A percentile compares a stretch with the other conserved stretches of the same genome.
phyloP scores from a whole-genome alignment of 495 filamentous ascomycete species.

The Penicillium daleae region DNA sequence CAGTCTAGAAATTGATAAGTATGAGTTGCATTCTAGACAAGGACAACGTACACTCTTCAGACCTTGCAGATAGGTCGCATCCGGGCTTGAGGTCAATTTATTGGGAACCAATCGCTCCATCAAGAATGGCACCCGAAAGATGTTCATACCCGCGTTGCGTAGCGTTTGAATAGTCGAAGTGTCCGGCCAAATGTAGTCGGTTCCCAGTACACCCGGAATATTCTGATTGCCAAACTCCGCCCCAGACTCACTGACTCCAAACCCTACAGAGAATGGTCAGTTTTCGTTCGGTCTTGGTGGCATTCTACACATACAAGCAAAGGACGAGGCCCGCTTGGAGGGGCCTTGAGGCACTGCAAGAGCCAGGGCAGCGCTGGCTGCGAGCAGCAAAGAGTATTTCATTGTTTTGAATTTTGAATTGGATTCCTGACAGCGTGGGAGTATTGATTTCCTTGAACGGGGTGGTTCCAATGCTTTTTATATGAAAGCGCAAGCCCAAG shows the following conservation, averaged over 20 bases:
- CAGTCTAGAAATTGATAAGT: conserved; percentile 44
- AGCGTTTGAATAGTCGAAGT: conserved; percentile 58
- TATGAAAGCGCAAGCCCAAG: neutral
- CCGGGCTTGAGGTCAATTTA: conserved; percentile 45
- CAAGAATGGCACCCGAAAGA: conserved; percentile 69
- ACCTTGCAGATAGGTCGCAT: conserved; percentile 45
- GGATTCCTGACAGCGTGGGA: neutral
- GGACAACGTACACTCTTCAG: conserved; percentile 43
- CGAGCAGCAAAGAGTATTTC: conserved; percentile 14
- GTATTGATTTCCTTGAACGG: neutral
- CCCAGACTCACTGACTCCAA: conserved; percentile 29
- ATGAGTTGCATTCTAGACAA: neutral
- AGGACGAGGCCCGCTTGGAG: conserved; percentile 17
- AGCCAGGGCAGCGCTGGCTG: conserved; percentile 15
- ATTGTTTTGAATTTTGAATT: conserved; percentile 8
- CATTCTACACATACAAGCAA: conserved; percentile 16
- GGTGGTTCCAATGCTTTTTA: conserved; percentile 5
- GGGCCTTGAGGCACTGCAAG: conserved; percentile 14
- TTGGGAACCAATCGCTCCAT: conserved; percentile 70
- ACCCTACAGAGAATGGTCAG: conserved; percentile 16
- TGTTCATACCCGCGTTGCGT: conserved; percentile 65
- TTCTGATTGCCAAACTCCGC: conserved; percentile 42
- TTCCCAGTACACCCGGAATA: conserved; percentile 57
- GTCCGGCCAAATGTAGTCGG: conserved; percentile 64
- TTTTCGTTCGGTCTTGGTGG: neutral